Evolutionary conservation across 1,139 yeast species (phyloP).

Genomic region (Yamadazyma mexicana): DNA sequence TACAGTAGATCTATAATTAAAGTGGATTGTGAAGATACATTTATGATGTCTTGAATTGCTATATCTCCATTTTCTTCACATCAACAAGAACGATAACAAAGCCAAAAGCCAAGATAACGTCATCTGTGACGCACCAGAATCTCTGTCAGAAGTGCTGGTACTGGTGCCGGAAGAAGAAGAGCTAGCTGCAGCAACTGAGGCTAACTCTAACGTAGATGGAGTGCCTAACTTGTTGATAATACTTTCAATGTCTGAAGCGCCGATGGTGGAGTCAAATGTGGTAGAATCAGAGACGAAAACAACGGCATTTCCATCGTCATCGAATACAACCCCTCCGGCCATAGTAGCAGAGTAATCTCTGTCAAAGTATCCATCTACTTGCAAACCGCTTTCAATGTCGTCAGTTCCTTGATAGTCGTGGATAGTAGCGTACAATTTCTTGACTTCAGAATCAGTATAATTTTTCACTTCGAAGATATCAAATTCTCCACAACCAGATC

Average conservation of each 20-base stretch:
- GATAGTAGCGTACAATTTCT: constrained; percentile 60
- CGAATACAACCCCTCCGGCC: constrained; percentile 74
- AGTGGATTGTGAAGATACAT: too few relatives aligned
- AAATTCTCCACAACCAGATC: constrained; percentile 94
- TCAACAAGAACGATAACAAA: background rate
- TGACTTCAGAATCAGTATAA: constrained; percentile 42
- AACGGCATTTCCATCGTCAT: constrained; percentile 56
- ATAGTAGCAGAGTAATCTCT: constrained; percentile 52
- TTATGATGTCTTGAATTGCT: too few relatives aligned
- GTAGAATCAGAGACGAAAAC: constrained; percentile 63
- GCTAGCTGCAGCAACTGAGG: constrained; percentile 20
- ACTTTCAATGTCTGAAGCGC: constrained; percentile 30
- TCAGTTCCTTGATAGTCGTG: constrained; percentile 75
- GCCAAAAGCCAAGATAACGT: constrained; percentile 2
- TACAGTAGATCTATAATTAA: too few relatives aligned
- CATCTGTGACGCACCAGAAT: too few relatives aligned
- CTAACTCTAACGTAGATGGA: constrained; percentile 24
- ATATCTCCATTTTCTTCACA: too few relatives aligned
- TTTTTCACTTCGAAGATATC: constrained; percentile 76
- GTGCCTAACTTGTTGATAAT: constrained; percentile 35
- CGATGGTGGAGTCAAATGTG: constrained; percentile 39
- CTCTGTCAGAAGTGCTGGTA: constrained; percentile 12
- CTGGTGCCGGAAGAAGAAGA: too few relatives aligned
- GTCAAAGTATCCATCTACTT: constrained; percentile 54
- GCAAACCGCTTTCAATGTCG: constrained; percentile 58